phyloP scores from a whole-genome alignment of 2,329 filamentous ascomycete species.

The Rosellinia necatrix region DNA sequence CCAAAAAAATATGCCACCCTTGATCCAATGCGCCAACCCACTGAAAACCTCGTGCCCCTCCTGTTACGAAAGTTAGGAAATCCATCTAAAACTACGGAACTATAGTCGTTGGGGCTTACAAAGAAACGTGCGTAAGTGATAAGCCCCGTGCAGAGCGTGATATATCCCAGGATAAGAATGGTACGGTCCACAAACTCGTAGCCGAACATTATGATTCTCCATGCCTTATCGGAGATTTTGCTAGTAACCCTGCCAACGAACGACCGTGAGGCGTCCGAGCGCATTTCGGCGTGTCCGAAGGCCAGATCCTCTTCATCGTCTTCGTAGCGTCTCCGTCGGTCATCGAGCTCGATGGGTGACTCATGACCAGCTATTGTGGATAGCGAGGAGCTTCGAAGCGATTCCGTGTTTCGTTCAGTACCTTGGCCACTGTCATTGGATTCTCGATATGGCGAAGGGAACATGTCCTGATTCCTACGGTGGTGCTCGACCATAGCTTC shows the following conservation, averaged over 20 bases:
- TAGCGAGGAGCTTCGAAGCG: conserved; percentile 66
- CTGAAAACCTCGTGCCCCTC: conserved; percentile 74
- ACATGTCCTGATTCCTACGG: conserved; percentile 45
- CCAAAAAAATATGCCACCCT: conserved; percentile 94
- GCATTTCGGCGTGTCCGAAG: conserved; percentile 49
- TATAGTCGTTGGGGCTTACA: too few relatives aligned
- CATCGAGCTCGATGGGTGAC: conserved; percentile 45
- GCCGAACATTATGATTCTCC: conserved; percentile 60
- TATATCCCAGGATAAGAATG: conserved; percentile 78
- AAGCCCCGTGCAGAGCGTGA: conserved; percentile 72
- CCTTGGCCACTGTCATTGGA: conserved; percentile 77
- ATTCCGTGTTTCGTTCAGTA: conserved; percentile 71
- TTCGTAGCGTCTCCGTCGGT: conserved; percentile 53
- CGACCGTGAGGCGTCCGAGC: conserved; percentile 52
- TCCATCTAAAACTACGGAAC: too few relatives aligned
- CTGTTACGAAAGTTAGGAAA: conserved; percentile 47
- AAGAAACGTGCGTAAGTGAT: conserved; percentile 83
- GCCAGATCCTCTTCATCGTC: conserved; percentile 47
- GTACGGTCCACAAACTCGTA: conserved; percentile 76
- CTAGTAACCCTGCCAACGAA: conserved; percentile 59
- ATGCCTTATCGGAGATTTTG: conserved; percentile 59
- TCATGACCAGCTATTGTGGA: conserved; percentile 61
- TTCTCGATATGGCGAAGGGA: conserved; percentile 53
- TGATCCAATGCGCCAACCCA: conserved; percentile 90
- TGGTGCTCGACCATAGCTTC: conserved; percentile 59